A percentile compares a stretch with the other conserved stretches of the same genome.
phyloP scores from a whole-genome alignment of 495 filamentous ascomycete genomes.

The Penicillium cinerascens region DNA sequence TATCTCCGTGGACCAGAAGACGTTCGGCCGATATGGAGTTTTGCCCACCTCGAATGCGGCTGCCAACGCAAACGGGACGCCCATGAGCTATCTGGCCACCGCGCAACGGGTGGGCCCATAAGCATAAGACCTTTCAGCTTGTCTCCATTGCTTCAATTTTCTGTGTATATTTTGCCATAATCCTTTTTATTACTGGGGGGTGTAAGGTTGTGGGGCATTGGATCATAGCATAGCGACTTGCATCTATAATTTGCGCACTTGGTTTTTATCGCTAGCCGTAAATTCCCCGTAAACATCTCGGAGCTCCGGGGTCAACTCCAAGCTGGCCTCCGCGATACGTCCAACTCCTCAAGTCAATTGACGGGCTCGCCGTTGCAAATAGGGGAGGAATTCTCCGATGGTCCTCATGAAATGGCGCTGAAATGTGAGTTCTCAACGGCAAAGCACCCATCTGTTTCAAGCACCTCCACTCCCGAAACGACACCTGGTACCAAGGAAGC shows the following conservation, averaged over 20 bases:
- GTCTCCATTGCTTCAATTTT: slow-evolving; percentile 17
- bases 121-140: slow-evolving; percentile 2
- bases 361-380: slow-evolving; percentile 8
- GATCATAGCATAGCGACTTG: slow-evolving; percentile 27
- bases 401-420: slow-evolving; percentile 33
- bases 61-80: slow-evolving; percentile 34
- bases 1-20: slow-evolving; percentile 90
- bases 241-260: slow-evolving; percentile 24
- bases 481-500: slow-evolving; percentile 16
- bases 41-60: slow-evolving; percentile 56
- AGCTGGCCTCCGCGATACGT: slow-evolving; percentile 5
- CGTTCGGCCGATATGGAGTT: slow-evolving; percentile 90
- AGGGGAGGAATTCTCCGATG: slow-evolving; percentile 22
- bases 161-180: slow-evolving; percentile 35
- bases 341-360: slow-evolving; percentile 10
- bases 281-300: slow-evolving; percentile 27
- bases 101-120: slow-evolving; percentile 65
- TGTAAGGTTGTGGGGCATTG: slow-evolving; percentile 15
- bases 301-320: slow-evolving; percentile 16
- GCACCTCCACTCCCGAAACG: slow-evolving; percentile 2
- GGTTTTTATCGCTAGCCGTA: slow-evolving; percentile 23
- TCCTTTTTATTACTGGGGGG: slow-evolving; percentile 8
- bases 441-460: neutral
- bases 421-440: slow-evolving; percentile 35
- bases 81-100: slow-evolving; percentile 56